Base-by-base conservation (phyloP, 192 early-diverging fungal species). In the Entomortierella parvispora region DNA sequence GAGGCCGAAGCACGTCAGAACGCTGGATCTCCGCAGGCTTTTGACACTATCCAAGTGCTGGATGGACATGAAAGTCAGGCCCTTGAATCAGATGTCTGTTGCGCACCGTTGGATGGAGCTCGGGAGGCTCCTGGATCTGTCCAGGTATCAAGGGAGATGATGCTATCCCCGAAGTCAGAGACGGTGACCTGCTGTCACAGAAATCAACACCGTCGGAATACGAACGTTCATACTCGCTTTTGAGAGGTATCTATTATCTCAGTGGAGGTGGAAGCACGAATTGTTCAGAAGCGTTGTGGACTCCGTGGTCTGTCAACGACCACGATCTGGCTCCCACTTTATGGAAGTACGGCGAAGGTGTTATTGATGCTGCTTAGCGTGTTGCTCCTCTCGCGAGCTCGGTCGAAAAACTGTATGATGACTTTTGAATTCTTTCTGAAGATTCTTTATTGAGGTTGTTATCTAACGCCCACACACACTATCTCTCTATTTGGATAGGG, bases 201-300 rank as follows among this genome's bases (percentile, higher is more conserved):
- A 57, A 46, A 57, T 66, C 64, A 46, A 57, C 64, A 34, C n/a
- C 42, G 20, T 57, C 53, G 8, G 64, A 66, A 49, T 66, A 54
- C 44, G 64, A 66, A 57, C 54, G 44, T 33, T 56, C 53, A 56
- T 0, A 29, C 34, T 56, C 28, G 29, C 20, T 48, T 17, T 49
- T 54, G 31, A 57, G 18, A 43, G 32, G 64, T 33, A 66, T 66
- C 22, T 66, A 57, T 43, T 57, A 66, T 57, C 64, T 57, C 54
- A 66, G 44, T 46, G 64, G 64, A 56, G 52, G 57, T 43, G 45
- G 52, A 34, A 66, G 64, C 44, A 57, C n/a, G 31, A 52, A 56
- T 66, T 66, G 64, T 48, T 66, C 64, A 20, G 34, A 66, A 40
- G 29, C 5, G 31, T 33, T 66, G 29, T 66, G 64, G 64, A 66